Percentiles rank a stretch among this genome's conserved stretches.
Conservation (phyloP, 2,329 filamentous ascomycete genomes). For the Bisporella sp. region DNA sequence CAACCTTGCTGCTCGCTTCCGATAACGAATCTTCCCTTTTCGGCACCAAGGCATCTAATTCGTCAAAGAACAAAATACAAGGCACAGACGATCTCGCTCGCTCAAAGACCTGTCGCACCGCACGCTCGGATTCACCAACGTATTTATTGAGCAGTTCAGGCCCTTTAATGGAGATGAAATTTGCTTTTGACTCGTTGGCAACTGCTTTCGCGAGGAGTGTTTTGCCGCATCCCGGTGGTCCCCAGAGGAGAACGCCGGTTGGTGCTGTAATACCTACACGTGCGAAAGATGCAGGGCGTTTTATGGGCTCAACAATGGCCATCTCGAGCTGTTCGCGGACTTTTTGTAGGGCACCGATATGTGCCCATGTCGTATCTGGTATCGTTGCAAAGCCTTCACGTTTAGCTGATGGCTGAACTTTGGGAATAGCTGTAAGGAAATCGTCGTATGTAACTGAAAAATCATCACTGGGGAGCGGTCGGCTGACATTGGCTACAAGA, state of each 20-base stretch:
- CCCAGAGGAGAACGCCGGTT: constrained; percentile 89
- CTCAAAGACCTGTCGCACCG: constrained; percentile 85
- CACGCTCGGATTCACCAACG: constrained; percentile 91
- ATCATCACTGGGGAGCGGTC: constrained; percentile 42
- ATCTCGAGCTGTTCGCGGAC: constrained; percentile 76
- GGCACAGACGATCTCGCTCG: constrained; percentile 80
- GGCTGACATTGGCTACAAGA: constrained; percentile 47
- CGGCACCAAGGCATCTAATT: constrained; percentile 88
- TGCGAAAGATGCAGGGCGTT: constrained; percentile 69
- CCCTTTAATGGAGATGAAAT: constrained; percentile 97
- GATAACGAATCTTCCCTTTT: constrained; percentile 70
- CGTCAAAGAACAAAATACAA: constrained; percentile 97
- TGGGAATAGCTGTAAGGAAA: constrained; percentile 68
- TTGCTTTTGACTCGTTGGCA: constrained; percentile 89
- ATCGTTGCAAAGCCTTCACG: constrained; percentile 93
- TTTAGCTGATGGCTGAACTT: constrained; percentile 74
- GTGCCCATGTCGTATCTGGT: constrained; percentile 85
- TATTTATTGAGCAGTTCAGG: constrained; percentile 97
- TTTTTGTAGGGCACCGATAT: constrained; percentile 78
- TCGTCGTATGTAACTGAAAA: constrained; percentile 57
- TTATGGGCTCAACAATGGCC: constrained; percentile 87
- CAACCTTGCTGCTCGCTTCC: constrained; percentile 80
- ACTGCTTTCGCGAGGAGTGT: constrained; percentile 94
- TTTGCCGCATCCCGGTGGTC: constrained; percentile 93
- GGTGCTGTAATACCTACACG: constrained; percentile 73